Evolutionary conservation across 352 stramenopile species (phyloP).

Genomic region (Elongisporangium senticosum): DNA sequence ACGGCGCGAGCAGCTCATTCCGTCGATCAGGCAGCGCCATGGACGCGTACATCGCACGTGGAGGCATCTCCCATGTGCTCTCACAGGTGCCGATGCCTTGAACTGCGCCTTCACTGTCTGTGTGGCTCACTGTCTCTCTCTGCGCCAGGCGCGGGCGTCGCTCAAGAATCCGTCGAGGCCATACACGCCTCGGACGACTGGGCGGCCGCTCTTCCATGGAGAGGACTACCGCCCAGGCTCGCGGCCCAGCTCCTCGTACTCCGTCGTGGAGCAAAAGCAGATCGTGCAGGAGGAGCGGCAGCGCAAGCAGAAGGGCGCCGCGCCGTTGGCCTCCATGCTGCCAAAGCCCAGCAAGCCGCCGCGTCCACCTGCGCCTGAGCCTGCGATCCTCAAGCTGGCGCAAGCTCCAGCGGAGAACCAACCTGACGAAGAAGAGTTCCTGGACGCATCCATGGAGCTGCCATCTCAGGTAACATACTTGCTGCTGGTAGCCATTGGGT

Average conservation of each 20-base stretch:
- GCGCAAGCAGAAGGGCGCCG: slow-evolving; percentile 1
- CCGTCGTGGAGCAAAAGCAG: slow-evolving; percentile 32
- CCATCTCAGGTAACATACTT: slow-evolving; percentile 30
- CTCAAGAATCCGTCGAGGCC: slow-evolving; percentile 80
- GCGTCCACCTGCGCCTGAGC: neutral
- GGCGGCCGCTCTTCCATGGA: slow-evolving; percentile 62
- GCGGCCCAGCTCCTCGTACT: slow-evolving; percentile 64
- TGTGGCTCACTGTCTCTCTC: neutral
- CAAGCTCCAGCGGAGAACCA: slow-evolving; percentile 29
- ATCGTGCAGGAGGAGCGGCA: slow-evolving; percentile 22
- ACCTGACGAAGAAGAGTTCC: slow-evolving; percentile 8
- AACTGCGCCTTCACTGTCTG: neutral
- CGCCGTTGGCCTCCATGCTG: slow-evolving; percentile 5
- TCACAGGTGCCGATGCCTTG: slow-evolving; percentile 31
- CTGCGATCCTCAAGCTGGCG: slow-evolving; percentile 30
- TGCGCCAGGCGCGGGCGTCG: slow-evolving; percentile 54
- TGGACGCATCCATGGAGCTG: slow-evolving; percentile 33
- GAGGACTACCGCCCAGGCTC: slow-evolving; percentile 71
- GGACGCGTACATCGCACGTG: slow-evolving; percentile 69
- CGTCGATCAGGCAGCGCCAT: slow-evolving; percentile 16
- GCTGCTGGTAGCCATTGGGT: no score
- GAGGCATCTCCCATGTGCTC: slow-evolving; percentile 75
- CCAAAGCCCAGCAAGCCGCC: slow-evolving; percentile 6
- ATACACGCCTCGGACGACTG: slow-evolving; percentile 57
- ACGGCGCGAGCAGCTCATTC: neutral